Conservation (phyloP, 352 stramenopile species). For the Pythium periplocum region DNA sequence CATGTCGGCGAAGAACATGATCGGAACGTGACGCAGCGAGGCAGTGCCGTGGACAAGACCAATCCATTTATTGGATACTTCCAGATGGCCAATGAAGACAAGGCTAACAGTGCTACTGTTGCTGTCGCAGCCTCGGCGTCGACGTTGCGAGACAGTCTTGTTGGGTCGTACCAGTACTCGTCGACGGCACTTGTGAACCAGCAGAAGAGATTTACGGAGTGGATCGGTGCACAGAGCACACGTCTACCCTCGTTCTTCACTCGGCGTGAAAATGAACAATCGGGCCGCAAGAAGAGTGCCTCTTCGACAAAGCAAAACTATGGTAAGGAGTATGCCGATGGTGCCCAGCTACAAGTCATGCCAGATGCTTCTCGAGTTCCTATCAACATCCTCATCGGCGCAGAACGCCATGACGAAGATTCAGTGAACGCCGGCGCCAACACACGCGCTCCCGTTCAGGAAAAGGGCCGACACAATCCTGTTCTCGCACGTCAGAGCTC, state of each 20-base stretch:
- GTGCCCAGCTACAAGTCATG: no score
- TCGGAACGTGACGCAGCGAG: conserved; percentile 31
- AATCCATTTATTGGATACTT: conserved; percentile 88
- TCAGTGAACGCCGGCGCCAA: neutral
- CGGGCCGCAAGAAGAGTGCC: neutral
- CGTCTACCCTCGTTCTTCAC: conserved; percentile 18
- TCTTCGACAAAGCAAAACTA: neutral
- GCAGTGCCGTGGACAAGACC: conserved; percentile 70
- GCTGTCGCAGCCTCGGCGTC: conserved; percentile 3
- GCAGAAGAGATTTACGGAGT: conserved; percentile 43
- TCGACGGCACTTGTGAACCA: conserved; percentile 32
- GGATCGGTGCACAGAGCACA: conserved; percentile 32
- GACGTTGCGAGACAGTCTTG: conserved; percentile 9
- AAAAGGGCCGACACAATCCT: neutral
- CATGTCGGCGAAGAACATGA: conserved; percentile 17
- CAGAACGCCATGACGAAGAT: neutral
- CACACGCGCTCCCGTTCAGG: neutral
- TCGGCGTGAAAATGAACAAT: conserved; percentile 4
- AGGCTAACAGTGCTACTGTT: conserved; percentile 1
- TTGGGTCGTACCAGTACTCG: conserved; percentile 20
- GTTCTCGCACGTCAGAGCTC: conserved; percentile 2
- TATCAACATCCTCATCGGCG: neutral
- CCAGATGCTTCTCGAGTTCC: no score
- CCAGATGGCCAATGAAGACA: conserved; percentile 28
- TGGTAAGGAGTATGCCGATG: no score